phyloP scores from a whole-genome alignment of 164 flowering plant genomes.

The Taxillus chinensis region DNA sequence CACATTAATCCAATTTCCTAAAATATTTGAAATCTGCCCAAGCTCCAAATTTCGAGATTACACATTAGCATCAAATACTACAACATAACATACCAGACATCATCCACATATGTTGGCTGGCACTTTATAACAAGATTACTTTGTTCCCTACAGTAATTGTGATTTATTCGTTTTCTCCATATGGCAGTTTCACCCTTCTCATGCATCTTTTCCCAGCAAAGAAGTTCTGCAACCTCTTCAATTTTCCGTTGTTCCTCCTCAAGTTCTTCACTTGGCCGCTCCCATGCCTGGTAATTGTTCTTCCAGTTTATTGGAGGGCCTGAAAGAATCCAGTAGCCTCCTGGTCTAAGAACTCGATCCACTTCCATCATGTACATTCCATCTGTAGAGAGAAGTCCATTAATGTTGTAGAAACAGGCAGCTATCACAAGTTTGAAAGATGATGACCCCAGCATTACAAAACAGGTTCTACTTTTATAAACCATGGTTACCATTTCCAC shows the following conservation, averaged over 20 bases:
- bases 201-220: constrained; percentile 47
- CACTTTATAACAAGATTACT: constrained; percentile 19
- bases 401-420: neutral
- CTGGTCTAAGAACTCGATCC: constrained; percentile 45
- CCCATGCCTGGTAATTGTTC: constrained; percentile 32
- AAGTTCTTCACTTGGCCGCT: constrained; percentile 39
- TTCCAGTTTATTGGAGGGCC: constrained; percentile 47
- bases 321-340: constrained; percentile 46
- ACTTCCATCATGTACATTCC: constrained; percentile 55
- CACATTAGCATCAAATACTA: no score
- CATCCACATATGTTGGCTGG: constrained; percentile 17
- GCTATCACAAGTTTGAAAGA: neutral
- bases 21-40: no score
- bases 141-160: constrained; percentile 14
- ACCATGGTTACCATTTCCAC: constrained; percentile 28
- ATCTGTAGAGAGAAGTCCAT: constrained; percentile 17
- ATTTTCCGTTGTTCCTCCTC: constrained; percentile 36
- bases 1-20: no score
- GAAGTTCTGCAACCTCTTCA: constrained; percentile 36
- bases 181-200: constrained; percentile 44
- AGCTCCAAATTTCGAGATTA: no score
- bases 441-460: neutral
- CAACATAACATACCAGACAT: constrained; percentile 29
- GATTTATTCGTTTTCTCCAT: constrained; percentile 32
- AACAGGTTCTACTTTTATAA: no score